Evolutionary conservation across 345 rosid genomes (phyloP), one percentile per base, ranked within the genome.

Genomic region (Salix brachista): DNA sequence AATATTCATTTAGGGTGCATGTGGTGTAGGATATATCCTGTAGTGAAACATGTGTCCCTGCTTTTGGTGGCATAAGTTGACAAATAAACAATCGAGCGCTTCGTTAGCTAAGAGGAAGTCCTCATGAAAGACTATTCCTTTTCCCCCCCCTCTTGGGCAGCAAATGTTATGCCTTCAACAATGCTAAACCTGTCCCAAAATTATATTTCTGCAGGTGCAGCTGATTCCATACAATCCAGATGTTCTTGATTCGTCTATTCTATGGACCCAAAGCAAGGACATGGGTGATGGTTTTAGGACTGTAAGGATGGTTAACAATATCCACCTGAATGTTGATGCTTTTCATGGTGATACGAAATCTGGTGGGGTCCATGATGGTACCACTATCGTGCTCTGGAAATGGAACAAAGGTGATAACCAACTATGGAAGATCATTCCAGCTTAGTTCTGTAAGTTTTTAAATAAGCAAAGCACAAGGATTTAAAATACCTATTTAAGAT

Each of bases 401-500:
- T 93, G 99, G 97, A 87, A 87, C 84, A 85, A 88, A 68, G 98
- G 98, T 67, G 93, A 90, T 16, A 93, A 92, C 85, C 97, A 96
- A 87, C 87, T 65, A 13, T 96, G 99, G 99, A 96, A 85, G 91
- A 89, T 91, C 54, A 73, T 52, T 46, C 92, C 89, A 48, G 25
- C 64, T n/a, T 26, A n/a, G 26, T 80, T 86, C 65, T 91, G 96
- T 92, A 91, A 89, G 96, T 79, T 73, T 78, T 74, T 70, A 50
- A 69, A 65, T 46, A 75, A 6, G 30, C 46, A n/a, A 44, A 48
- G 64, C 28, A 13, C 70, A 28, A 68, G 39, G 67, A 56, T 26
- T 46, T 64, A 34, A 4, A 65, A 52, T 18, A 26, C 18, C 14
- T 25, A 34, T 41, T 34, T 8, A 68, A 32, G 26, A 36, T 71